Conservation (phyloP, 495 filamentous ascomycete species). For the Aspergillus biplanus region DNA sequence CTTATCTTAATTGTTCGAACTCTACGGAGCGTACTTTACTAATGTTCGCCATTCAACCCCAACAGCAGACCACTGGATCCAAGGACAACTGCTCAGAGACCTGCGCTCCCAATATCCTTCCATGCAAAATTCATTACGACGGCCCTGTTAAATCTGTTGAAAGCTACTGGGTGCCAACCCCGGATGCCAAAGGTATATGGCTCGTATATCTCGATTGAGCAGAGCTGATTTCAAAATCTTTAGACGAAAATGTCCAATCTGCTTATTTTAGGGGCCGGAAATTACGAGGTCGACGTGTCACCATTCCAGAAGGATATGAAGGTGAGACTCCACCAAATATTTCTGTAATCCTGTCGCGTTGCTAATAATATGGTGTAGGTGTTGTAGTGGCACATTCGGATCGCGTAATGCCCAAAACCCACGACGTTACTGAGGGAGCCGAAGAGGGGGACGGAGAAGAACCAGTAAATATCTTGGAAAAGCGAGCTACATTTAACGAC, state of each 20-base stretch:
- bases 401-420: conserved; percentile 27
- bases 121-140: conserved; percentile 80
- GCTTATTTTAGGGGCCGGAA: conserved; percentile 85
- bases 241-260: conserved; percentile 41
- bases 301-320: conserved; percentile 74
- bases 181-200: conserved; percentile 44
- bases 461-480: conserved; percentile 62
- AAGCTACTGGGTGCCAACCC: conserved; percentile 71
- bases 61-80: conserved; percentile 28
- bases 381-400: conserved; percentile 46
- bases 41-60: conserved; percentile 47
- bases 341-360: neutral
- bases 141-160: conserved; percentile 67
- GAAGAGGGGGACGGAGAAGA: conserved; percentile 44
- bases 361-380: conserved; percentile 30
- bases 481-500: conserved; percentile 71
- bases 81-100: conserved; percentile 20
- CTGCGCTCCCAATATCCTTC: conserved; percentile 77
- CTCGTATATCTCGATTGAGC: conserved; percentile 3
- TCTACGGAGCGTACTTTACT: too few species aligned
- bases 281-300: conserved; percentile 67
- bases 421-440: conserved; percentile 35
- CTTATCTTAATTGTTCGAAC: neutral
- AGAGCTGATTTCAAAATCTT: neutral
- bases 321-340: conserved; percentile 48